These are phyloP conservation scores for Coleophoma crateriformis DNA, from an alignment of 2,329 filamentous ascomycete genomes.

Conservation along the genomic window DNA sequence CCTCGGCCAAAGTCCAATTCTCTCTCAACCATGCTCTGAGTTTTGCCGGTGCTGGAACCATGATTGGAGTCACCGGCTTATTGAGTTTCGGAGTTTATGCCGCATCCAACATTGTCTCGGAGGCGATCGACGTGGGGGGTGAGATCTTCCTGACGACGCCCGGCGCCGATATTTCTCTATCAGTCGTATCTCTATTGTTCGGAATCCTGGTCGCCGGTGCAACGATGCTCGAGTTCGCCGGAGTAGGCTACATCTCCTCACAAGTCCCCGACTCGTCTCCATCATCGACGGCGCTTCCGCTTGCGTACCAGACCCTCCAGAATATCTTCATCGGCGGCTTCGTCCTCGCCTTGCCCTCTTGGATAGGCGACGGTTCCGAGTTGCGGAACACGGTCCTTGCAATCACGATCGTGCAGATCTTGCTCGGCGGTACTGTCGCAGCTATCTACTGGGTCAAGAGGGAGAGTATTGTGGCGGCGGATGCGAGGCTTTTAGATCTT, in stretches of 20 bases:
- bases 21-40: neutral
- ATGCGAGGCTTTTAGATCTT: conserved; percentile 11
- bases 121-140: neutral
- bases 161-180: conserved; percentile 9
- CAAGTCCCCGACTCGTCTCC: conserved; percentile 1
- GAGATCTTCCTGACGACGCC: conserved; percentile 6
- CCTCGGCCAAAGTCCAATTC: conserved; percentile 2
- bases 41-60: conserved; percentile 3
- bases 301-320: conserved; percentile 4
- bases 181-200: conserved; percentile 12
- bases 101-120: conserved; percentile 1
- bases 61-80: conserved; percentile 10
- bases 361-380: conserved; percentile 8
- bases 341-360: conserved; percentile 15
- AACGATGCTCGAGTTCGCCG: conserved; percentile 2
- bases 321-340: conserved; percentile 15
- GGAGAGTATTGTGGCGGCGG: conserved; percentile 3
- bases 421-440: conserved; percentile 10
- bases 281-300: neutral
- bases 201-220: conserved; percentile 9
- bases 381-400: conserved; percentile 13
- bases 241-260: conserved; percentile 1
- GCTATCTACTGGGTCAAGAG: conserved; percentile 12
- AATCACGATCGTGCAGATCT: conserved; percentile 10
- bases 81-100: conserved; percentile 14